phyloP scores from a whole-genome alignment of 164 flowering plant species.

The Liquidambar formosana region DNA sequence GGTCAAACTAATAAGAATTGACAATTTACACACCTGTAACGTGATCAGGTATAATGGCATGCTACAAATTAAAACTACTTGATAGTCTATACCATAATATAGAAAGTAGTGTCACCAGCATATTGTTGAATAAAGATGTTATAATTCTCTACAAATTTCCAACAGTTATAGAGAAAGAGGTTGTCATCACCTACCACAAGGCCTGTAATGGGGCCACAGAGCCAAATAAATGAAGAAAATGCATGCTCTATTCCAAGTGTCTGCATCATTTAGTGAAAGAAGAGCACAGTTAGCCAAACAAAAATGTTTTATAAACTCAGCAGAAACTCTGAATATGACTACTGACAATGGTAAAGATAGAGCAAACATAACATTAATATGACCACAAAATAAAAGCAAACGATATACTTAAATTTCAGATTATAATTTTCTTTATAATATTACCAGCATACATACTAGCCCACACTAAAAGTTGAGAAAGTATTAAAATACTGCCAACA shows the following conservation, averaged over 20 bases:
- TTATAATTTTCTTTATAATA: background rate
- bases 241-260: constrained; percentile 96
- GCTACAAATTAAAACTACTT: background rate
- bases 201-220: constrained; percentile 98
- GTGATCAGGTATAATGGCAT: background rate
- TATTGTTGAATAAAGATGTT: background rate
- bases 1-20: too few relatives aligned
- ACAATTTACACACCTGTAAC: too few relatives aligned
- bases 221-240: constrained; percentile 97
- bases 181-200: constrained; percentile 79
- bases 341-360: background rate
- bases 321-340: background rate
- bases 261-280: constrained; percentile 50
- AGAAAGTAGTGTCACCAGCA: background rate
- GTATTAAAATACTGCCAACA: background rate
- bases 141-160: background rate
- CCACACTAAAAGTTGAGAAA: background rate
- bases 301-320: background rate
- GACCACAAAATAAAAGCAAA: background rate
- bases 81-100: background rate
- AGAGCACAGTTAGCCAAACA: constrained; percentile 6
- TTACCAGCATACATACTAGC: background rate
- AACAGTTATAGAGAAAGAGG: constrained; percentile 7
- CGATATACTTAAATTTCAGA: background rate
- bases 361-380: background rate